phyloP scores from a whole-genome alignment of 495 filamentous ascomycete species.

The Neurospora pannonica region DNA sequence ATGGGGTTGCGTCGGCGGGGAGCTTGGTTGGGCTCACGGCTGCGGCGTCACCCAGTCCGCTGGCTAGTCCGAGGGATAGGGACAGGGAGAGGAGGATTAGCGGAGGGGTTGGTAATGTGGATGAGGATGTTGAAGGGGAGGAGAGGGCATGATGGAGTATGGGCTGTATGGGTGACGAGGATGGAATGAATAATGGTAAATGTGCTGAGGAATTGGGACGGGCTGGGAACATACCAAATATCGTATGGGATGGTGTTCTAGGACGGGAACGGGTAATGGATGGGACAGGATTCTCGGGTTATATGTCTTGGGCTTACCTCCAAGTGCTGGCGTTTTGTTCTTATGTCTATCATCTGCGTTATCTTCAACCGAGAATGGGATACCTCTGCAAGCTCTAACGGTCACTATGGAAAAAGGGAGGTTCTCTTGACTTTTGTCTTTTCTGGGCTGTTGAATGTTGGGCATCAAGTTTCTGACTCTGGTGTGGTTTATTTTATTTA shows the following conservation, averaged over 20 bases:
- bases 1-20: neutral
- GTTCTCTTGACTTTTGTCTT: neutral
- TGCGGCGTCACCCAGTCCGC: conserved; percentile 42
- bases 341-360: neutral
- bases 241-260: neutral
- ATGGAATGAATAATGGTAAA: neutral
- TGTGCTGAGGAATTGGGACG: neutral
- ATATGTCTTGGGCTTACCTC: neutral
- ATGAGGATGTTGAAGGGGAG: conserved; percentile 3
- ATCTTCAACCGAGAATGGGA: neutral
- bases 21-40: neutral
- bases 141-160: neutral
- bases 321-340: neutral
- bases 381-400: neutral
- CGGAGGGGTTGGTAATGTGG: conserved; percentile 15
- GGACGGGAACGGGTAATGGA: neutral
- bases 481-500: neutral
- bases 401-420: neutral
- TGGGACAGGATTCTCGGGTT: neutral
- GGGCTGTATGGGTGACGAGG: neutral
- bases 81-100: conserved; percentile 13
- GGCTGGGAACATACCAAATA: neutral
- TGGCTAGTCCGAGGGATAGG: conserved; percentile 45
- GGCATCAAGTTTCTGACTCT: neutral
- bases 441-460: neutral